Conservation (phyloP, 768 basidiomycete genomes). For the Butyriboletus loyo region DNA sequence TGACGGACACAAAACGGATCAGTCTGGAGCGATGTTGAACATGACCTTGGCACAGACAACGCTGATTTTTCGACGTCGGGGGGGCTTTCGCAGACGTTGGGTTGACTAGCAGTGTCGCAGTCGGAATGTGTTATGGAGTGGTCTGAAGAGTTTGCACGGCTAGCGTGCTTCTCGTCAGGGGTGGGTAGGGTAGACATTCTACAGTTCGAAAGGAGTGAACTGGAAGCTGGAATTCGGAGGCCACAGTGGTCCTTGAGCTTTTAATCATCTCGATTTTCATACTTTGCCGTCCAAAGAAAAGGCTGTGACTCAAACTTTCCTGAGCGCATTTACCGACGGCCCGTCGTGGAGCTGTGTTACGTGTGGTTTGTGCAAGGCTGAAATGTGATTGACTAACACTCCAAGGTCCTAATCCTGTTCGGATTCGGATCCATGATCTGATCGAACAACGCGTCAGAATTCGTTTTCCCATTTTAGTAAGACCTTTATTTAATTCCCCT, state of each 20-base stretch:
- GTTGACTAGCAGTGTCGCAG: background rate
- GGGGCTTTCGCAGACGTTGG: background rate
- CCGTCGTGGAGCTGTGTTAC: conserved; percentile 19
- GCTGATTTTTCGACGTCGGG: conserved; percentile 10
- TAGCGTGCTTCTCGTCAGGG: conserved; percentile 6
- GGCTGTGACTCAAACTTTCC: background rate
- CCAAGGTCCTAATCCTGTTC: background rate
- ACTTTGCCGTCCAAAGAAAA: background rate
- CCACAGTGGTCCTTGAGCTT: background rate
- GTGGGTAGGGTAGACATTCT: conserved; percentile 14
- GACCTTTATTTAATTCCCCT: too few relatives aligned
- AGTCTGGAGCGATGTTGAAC: background rate
- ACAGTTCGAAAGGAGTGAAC: conserved; percentile 12
- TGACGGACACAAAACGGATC: conserved; percentile 13
- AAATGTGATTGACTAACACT: background rate
- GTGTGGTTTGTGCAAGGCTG: background rate
- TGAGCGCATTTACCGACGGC: background rate
- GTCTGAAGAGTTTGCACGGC: conserved; percentile 11
- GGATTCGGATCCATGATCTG: too few relatives aligned
- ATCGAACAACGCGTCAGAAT: too few relatives aligned
- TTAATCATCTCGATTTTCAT: background rate
- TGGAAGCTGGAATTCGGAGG: conserved; percentile 9
- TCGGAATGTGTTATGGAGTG: conserved; percentile 15
- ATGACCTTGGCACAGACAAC: background rate
- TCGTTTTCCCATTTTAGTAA: too few relatives aligned